Percentiles rank a stretch among this genome's conserved stretches.
These are phyloP conservation scores for Zanthoxylum bungeanum DNA, from an alignment of 345 rosid species.

Conservation along the genomic window DNA sequence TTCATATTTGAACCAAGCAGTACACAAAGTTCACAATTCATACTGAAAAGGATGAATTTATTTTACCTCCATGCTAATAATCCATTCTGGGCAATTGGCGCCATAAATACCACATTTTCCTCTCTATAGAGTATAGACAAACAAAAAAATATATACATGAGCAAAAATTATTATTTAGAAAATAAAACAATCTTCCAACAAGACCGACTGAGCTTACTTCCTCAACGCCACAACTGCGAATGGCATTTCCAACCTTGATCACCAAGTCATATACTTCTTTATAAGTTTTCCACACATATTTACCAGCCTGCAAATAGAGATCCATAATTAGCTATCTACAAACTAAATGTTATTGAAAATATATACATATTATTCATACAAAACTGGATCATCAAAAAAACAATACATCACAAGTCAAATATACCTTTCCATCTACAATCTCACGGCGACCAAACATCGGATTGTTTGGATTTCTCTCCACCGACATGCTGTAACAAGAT, in stretches of 20 bases:
- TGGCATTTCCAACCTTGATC: constrained; percentile 76
- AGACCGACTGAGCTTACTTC: constrained; percentile 43
- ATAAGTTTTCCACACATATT: constrained; percentile 87
- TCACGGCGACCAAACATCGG: constrained; percentile 86
- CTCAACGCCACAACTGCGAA: constrained; percentile 73
- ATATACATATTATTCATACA: neutral
- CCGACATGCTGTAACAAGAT: constrained; percentile 55
- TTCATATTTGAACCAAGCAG: neutral
- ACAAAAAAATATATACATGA: neutral
- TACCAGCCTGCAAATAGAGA: constrained; percentile 57
- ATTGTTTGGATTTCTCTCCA: constrained; percentile 69
- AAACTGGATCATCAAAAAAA: neutral
- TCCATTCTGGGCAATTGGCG: constrained; percentile 85
- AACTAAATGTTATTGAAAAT: constrained; percentile 4
- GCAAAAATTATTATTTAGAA: neutral
- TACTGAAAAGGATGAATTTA: too few relatives aligned
- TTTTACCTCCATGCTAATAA: constrained; percentile 95
- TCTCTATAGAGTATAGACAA: constrained; percentile 61
- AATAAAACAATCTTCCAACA: neutral
- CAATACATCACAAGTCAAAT: neutral
- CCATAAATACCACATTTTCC: constrained; percentile 94
- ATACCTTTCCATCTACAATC: constrained; percentile 75
- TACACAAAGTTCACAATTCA: too few relatives aligned
- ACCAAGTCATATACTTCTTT: constrained; percentile 76
- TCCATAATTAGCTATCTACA: neutral